A percentile compares a stretch with the other conserved stretches of the same genome.
Evolutionary conservation across 148 eudicot genomes (phyloP).

Genomic region (Camellia sinensis): DNA sequence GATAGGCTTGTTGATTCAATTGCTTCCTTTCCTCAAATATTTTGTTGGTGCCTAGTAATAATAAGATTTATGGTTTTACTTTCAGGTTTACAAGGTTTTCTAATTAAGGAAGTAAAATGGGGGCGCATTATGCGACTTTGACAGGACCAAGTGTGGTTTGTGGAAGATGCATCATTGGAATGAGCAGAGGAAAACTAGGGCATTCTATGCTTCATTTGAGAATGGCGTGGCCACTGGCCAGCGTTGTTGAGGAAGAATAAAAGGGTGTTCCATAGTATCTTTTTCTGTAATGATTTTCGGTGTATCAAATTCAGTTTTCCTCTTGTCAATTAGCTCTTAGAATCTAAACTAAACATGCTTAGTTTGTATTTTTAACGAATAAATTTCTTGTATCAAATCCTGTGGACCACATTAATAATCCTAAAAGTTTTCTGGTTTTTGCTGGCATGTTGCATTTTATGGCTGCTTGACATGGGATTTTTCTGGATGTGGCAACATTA

Average conservation of each 20-base stretch:
- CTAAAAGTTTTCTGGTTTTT: neutral
- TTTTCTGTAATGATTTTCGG: neutral
- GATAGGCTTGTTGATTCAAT: too few species aligned
- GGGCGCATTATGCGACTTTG: constrained; percentile 51
- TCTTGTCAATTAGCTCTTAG: neutral
- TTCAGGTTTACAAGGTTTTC: constrained; percentile 19
- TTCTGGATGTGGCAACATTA: neutral
- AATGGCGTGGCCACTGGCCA: constrained; percentile 12
- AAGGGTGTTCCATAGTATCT: neutral
- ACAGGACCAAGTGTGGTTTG: constrained; percentile 57
- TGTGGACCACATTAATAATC: neutral
- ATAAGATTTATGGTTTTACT: neutral
- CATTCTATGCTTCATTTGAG: constrained; percentile 38
- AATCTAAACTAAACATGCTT: neutral
- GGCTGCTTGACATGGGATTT: neutral
- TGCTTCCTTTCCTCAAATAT: too few species aligned
- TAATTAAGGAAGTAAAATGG: constrained; percentile 35
- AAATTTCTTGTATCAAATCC: neutral
- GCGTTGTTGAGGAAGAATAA: constrained; percentile 12
- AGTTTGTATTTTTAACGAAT: neutral
- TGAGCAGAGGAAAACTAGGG: constrained; percentile 49
- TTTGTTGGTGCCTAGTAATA: neutral
- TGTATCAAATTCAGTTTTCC: neutral
- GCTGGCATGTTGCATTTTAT: neutral
- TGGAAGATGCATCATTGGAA: constrained; percentile 71